A percentile compares a stretch with the other conserved stretches of the same genome.
phyloP scores from a whole-genome alignment of 331 rosid species.

The Arachis monticola region DNA sequence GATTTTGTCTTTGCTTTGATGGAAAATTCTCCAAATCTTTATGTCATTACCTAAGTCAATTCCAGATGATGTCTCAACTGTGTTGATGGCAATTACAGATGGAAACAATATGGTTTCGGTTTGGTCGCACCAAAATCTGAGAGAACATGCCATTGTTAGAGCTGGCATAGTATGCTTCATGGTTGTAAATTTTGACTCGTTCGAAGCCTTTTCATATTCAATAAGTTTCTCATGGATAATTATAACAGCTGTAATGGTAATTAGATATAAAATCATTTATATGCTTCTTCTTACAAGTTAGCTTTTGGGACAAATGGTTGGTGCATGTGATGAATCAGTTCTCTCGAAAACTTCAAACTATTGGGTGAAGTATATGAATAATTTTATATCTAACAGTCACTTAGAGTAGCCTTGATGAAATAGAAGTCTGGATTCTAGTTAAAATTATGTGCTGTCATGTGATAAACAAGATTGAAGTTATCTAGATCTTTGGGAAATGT shows the following conservation, averaged over 20 bases:
- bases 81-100: not conserved
- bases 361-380: not conserved
- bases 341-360: not conserved
- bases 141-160: not conserved
- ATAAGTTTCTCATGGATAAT: constrained; percentile 3
- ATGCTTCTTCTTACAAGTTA: too few species aligned
- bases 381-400: not conserved
- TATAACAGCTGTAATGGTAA: not conserved
- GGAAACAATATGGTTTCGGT: not conserved
- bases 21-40: not conserved
- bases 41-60: too few species aligned
- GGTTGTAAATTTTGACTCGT: not conserved
- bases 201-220: constrained; percentile 3
- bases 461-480: constrained; percentile 2
- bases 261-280: too few species aligned
- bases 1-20: not conserved
- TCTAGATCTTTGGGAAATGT: constrained; percentile 24
- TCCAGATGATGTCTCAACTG: not conserved
- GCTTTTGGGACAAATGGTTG: too few species aligned
- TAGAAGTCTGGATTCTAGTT: not conserved
- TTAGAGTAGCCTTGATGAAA: constrained; percentile 11
- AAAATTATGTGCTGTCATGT: not conserved
- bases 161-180: constrained; percentile 3
- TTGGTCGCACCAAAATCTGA: not conserved
- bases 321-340: too few species aligned